Base-by-base conservation (phyloP, 148 eudicot genomes). In the Bassia scoparia region DNA sequence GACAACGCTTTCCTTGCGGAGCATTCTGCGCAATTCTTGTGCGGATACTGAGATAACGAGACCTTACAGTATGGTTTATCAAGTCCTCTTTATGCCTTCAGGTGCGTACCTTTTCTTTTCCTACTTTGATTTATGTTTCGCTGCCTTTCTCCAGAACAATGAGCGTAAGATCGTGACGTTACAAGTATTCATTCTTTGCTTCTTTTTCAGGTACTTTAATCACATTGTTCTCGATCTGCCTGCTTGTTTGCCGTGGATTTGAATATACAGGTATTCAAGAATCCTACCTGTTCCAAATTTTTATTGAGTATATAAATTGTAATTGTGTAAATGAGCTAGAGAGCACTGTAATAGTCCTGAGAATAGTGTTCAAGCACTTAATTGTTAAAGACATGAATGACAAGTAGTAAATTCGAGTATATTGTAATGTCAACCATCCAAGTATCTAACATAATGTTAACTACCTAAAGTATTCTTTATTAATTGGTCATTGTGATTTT, bases 241-340 rank as follows among this genome's bases (percentile, higher is more conserved):
- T 27, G 91, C 86, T 29, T 92, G 97, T 69, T 69, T 95, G 87
- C 99, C 99, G 49, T 92, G 97, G 99, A 97, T 92, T 80, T 64
- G 84, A 67, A 84, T 95, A 69, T 95, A 81, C 78, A 90, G 97
- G 99, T 95, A 77, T 73, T 37, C n/a, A 52, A 23, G 38, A n/a
- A n/a, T 35, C 37, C 74, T 53, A 1, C 43, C 2, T 21, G 16
- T 13, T n/a, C n/a, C n/a, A 6, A n/a, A n/a, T n/a, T 24, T 63
- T 20, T n/a, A 23, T 14, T 68, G 17, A 7, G n/a, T 46, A 41
- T 70, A 3, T 3, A 7, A 3, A 3, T 37, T 7, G 7, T 37
- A 37, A 3, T 37, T 37, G 4, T 37, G 7, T 37, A 37, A 7
- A 3, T 37, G n/a, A 7, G 3, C 3, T 37, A n/a, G n/a, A 7